Base-by-base conservation (phyloP, 1,139 yeast genomes). In the Nakaseomyces bracarensis region DNA sequence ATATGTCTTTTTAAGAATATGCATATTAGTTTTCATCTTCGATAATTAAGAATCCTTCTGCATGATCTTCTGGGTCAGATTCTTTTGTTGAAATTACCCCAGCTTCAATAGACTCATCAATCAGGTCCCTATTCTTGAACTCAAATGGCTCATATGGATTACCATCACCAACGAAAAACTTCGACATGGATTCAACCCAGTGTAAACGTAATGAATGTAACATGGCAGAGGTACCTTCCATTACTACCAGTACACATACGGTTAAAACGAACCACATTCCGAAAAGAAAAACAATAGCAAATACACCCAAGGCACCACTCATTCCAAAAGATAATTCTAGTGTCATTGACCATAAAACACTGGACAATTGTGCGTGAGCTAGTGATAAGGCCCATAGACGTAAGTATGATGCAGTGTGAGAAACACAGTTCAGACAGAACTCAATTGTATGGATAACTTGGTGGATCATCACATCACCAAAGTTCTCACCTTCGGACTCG, bases 151-250 rank as follows among this genome's bases (percentile, higher is more conserved):
- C 79, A 61, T 85, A 91, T 1, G 86, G 78, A 48, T 79, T 74
- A 41, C 98, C 98, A 60, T 91, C 97, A 53, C 98, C 98, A 56
- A 83, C 86, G 57, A 91, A 93, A 63, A 85, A 93, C 67, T 93
- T 93, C 40, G 96, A 87, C 97, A 93, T 93, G 25, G 96, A 89
- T 66, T 93, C 99, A 44, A 93, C 98, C 99, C 99, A 91, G 63
- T 91, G 98, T 59, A 91, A 70, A 65, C 98, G 83, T 56, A 93
- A 74, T 20, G 96, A 84, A 66, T 93, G 99, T 57, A 93, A 74
- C 98, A 93, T 93, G 22, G 98, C 98, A 34, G 95, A 84, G 0
- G 98, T 93, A 42, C 99, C 99, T 66, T 93, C 98, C 98, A 93
- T 91, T 47, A 87, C 71, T 40, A 93, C 97, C 61, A 93, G 73